These are phyloP conservation scores for Tulasnella sp. DNA, from an alignment of 768 basidiomycete species.

Conservation along the genomic window DNA sequence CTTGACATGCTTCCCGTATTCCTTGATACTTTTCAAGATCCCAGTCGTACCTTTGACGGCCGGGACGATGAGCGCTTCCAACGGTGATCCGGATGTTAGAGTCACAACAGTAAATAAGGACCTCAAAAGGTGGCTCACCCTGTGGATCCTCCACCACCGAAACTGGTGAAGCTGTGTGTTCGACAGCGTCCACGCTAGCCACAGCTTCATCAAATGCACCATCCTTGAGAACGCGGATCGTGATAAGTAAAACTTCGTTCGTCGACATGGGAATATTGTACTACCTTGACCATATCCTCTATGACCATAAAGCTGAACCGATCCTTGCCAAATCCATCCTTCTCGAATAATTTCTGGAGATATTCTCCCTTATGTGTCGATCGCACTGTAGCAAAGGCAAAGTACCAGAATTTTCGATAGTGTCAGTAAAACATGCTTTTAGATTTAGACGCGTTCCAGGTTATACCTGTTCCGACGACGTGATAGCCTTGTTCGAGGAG, in stretches of 20 bases:
- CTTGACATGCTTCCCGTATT: slow-evolving; percentile 24
- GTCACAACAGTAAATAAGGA: slow-evolving; percentile 26
- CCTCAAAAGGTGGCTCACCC: slow-evolving; percentile 26
- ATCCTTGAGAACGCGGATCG: not conserved
- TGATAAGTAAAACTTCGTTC: not conserved
- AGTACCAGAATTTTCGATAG: too few relatives aligned
- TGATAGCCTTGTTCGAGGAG: slow-evolving; percentile 16
- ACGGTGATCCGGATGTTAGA: slow-evolving; percentile 19
- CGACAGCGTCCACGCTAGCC: slow-evolving; percentile 31
- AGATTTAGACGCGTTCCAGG: not conserved
- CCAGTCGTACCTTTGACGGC: slow-evolving; percentile 30
- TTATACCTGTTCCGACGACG: slow-evolving; percentile 12
- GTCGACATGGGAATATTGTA: slow-evolving; percentile 4
- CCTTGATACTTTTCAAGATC: slow-evolving; percentile 26
- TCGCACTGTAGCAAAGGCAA: slow-evolving; percentile 48
- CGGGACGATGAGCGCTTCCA: slow-evolving; percentile 28
- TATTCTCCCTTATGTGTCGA: slow-evolving; percentile 43
- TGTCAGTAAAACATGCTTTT: not conserved
- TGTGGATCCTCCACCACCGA: slow-evolving; percentile 21
- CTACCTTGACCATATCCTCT: slow-evolving; percentile 30
- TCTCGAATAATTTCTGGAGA: not conserved
- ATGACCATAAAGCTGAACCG: slow-evolving; percentile 15
- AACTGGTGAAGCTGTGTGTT: slow-evolving; percentile 26
- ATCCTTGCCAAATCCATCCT: slow-evolving; percentile 18
- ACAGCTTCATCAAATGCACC: slow-evolving; percentile 35